phyloP scores from a whole-genome alignment of 768 basidiomycete genomes.

The Mrakia frigida region DNA sequence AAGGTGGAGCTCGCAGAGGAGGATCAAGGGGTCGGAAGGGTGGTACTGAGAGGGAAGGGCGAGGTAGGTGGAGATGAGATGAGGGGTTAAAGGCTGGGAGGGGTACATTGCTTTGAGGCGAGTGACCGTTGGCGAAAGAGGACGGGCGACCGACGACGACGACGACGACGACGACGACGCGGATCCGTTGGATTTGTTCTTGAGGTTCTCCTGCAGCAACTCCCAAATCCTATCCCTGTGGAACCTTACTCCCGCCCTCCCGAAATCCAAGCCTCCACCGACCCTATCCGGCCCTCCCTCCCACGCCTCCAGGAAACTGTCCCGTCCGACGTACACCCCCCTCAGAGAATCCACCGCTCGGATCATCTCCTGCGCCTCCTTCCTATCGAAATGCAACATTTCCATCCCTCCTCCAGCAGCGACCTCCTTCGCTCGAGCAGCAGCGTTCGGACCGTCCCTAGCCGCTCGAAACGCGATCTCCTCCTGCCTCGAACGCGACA shows the following conservation, averaged over 20 bases:
- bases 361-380: not conserved
- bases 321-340: not conserved
- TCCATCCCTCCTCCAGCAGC: not conserved
- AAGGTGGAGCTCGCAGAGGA: constrained; percentile 4
- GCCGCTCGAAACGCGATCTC: too few relatives aligned
- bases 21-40: not conserved
- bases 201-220: not conserved
- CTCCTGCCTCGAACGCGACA: too few relatives aligned
- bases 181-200: not conserved
- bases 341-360: not conserved
- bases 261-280: not conserved
- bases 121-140: not conserved
- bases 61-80: not conserved
- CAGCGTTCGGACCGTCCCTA: not conserved
- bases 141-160: not conserved
- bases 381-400: not conserved
- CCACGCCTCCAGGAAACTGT: not conserved
- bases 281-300: not conserved
- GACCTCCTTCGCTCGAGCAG: not conserved
- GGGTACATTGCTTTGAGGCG: not conserved
- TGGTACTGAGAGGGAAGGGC: not conserved
- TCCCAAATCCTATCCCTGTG: not conserved
- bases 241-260: not conserved
- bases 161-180: too few relatives aligned
- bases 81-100: not conserved